phyloP scores from a whole-genome alignment of 2,329 filamentous ascomycete genomes.

The Pseudogymnoascus sp. region DNA sequence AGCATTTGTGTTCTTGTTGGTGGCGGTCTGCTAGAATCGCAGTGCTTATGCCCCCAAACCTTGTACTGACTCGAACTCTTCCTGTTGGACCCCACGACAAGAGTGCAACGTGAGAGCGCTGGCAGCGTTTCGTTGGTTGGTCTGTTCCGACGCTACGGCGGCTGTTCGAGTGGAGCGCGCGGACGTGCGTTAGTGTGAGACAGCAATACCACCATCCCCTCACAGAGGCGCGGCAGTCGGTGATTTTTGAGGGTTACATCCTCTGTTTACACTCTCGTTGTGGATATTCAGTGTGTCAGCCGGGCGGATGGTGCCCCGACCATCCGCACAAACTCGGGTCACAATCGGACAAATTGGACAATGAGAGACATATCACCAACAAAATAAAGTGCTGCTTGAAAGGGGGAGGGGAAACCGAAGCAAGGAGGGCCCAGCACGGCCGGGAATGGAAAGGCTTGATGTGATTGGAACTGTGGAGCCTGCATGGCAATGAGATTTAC shows the following conservation, averaged over 20 bases:
- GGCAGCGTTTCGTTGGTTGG: conserved; percentile 2
- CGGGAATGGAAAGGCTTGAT: background rate
- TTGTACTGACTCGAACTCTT: background rate
- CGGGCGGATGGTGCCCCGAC: background rate
- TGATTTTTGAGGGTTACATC: background rate
- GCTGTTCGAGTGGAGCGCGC: conserved; percentile 4
- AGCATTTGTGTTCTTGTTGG: background rate
- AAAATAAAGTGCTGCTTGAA: background rate
- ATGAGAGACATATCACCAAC: conserved; percentile 1
- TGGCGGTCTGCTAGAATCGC: background rate
- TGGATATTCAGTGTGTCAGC: background rate
- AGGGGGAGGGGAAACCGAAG: background rate
- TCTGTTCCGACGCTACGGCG: background rate
- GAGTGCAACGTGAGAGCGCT: background rate
- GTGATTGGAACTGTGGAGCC: conserved; percentile 8
- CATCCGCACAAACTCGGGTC: background rate
- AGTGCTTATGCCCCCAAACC: conserved; percentile 7
- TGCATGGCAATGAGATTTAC: conserved; percentile 1
- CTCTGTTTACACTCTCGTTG: background rate
- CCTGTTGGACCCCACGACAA: background rate
- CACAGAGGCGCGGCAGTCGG: background rate
- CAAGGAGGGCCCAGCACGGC: background rate
- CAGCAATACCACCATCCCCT: background rate
- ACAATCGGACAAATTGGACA: background rate
- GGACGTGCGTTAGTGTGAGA: conserved; percentile 5